Base-by-base conservation (phyloP, 1,284 basidiomycete genomes). In the Ustilago bromivora region DNA sequence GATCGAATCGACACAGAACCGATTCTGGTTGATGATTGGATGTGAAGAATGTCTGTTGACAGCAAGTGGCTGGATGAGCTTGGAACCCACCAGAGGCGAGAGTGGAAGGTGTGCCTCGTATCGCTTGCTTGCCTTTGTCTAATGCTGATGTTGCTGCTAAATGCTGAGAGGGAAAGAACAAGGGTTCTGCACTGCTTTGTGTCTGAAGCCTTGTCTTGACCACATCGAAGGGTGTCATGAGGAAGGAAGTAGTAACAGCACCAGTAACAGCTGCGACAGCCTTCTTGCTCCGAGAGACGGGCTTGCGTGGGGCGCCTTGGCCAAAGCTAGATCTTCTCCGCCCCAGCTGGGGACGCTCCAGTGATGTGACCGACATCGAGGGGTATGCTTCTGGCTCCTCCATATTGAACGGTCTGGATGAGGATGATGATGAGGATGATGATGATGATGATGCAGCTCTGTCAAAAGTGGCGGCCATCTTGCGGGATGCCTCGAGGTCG, bases 151-250 rank as follows among this genome's bases (percentile, higher is more conserved):
- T 38, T 13, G 66, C 13, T 13, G 68, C 61, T 2, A 74, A 54
- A 40, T 76, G 74, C 51, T 66, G 63, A 0, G 81, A 78, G 1
- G 80, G 79, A 12, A 71, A 67, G 64, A 81, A 82, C 36, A 82
- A 73, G 8, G 82, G 79, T 53, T 79, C 77, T 17, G 68, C 77
- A 15, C 74, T 66, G 32, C 64, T 54, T 85, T 94, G 93, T 1
- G 93, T 94, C 86, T 96, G 94, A 23, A 96, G 87, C n/a, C 95
- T 90, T 23, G 95, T 96, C 87, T 96, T 96, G 79, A 96, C 90
- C 63, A 96, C 93, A 87, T 96, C 94, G 85, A 96, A 95, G 3
- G 94, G 94, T 6, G 94, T 96, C 95, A 96, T 95, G 10, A 93
- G 93, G 53, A 95, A 87, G 1, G 93, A 93, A 8, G 94, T 95